Conservation (phyloP, 768 basidiomycete genomes). For the Suillus variegatus region DNA sequence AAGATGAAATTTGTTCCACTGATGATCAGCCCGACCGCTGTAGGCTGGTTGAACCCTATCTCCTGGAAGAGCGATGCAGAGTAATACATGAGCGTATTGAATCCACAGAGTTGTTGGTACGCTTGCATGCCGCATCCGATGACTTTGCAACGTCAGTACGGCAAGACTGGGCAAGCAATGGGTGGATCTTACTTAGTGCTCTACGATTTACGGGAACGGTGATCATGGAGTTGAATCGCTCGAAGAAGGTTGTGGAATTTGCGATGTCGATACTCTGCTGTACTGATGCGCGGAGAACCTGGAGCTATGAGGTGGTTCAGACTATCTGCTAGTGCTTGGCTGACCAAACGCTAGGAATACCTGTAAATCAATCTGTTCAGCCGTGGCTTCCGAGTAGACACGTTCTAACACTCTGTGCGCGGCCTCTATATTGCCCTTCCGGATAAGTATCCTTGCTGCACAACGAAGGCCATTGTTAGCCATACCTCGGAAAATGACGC, state of each 20-base stretch:
- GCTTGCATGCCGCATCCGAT: constrained; percentile 82
- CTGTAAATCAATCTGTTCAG: constrained; percentile 68
- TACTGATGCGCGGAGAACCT: constrained; percentile 60
- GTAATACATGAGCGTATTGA: constrained; percentile 79
- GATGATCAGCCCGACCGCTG: constrained; percentile 77
- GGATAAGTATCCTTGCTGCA: constrained; percentile 65
- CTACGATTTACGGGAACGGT: constrained; percentile 61
- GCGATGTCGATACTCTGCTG: constrained; percentile 61
- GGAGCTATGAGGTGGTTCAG: constrained; percentile 39
- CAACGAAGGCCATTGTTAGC: neutral
- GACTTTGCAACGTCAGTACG: constrained; percentile 39
- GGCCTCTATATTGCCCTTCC: constrained; percentile 47
- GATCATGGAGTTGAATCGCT: constrained; percentile 57
- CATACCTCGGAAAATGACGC: neutral
- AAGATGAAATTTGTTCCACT: constrained; percentile 80
- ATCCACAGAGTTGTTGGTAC: constrained; percentile 82
- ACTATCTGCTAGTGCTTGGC: neutral
- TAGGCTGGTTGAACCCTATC: constrained; percentile 82
- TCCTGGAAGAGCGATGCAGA: constrained; percentile 78
- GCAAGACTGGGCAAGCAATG: neutral
- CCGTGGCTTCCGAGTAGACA: constrained; percentile 68
- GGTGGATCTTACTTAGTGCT: constrained; percentile 57
- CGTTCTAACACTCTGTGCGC: constrained; percentile 60
- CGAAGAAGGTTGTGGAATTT: constrained; percentile 59
- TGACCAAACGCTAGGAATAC: constrained; percentile 27